A percentile compares a stretch with the other conserved stretches of the same genome.
These are phyloP conservation scores for Dichomitus squalens DNA, from an alignment of 1,284 basidiomycete genomes.

Conservation along the genomic window DNA sequence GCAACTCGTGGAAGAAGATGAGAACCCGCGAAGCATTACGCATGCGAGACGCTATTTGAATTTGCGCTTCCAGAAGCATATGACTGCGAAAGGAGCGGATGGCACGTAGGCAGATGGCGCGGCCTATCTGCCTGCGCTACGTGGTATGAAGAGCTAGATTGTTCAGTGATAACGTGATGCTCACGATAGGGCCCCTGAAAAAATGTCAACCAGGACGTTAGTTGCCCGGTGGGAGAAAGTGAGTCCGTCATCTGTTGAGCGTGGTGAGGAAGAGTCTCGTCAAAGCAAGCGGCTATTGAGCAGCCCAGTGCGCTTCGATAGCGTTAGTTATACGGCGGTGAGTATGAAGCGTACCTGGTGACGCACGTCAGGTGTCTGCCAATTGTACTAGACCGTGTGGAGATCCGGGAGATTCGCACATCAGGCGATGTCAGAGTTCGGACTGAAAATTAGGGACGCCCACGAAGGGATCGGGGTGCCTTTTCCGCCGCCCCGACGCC, in stretches of 20 bases:
- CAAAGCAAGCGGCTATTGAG: not conserved
- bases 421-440: not conserved
- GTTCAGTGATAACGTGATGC: no score
- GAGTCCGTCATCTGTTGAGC: not conserved
- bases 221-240: not conserved
- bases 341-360: not conserved
- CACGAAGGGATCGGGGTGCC: conserved; percentile 17
- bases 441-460: not conserved
- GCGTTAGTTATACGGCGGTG: not conserved
- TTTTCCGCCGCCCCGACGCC: conserved; percentile 13
- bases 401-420: not conserved
- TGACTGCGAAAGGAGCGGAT: conserved; percentile 9
- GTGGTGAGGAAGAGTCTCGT: not conserved
- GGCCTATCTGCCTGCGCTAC: no score
- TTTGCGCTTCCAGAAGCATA: conserved; percentile 5
- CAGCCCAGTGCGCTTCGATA: not conserved
- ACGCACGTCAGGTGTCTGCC: no score
- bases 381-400: no score
- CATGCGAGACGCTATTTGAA: not conserved
- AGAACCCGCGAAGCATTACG: not conserved
- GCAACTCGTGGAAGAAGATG: not conserved
- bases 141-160: no score
- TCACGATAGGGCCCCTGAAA: no score
- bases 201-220: not conserved
- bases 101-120: not conserved